Evolutionary conservation across 225 moss, liverwort and hornwort genomes (phyloP), one percentile per base, ranked within the genome.

Genomic region (Sphagnum tenellum): DNA sequence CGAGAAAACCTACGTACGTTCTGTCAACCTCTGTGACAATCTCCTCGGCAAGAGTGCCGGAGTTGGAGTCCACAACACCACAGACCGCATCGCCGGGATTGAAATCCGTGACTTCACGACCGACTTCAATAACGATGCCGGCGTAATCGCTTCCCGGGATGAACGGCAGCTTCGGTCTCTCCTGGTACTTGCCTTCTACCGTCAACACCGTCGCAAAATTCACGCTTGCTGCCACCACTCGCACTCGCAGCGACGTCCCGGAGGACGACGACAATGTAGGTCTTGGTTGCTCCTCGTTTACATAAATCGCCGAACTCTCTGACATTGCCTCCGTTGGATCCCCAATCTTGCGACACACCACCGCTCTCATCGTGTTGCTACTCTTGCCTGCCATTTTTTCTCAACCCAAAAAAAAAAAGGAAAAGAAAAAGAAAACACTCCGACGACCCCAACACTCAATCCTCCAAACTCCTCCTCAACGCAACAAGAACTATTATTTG

Each of bases 181-280:
- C 98, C 63, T 98, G 98, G 68, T 98, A 98, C 46, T 83, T 85
- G 48, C 98, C 98, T 77, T 90, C 85, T 11, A 98, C 64, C 57
- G 71, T 70, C 73, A 98, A 75, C 9, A 86, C 86, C 12, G 89
- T 89, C 8, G 88, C 76, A 63, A 91, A 98, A 77, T 98, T 93
- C 64, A 93, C 86, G 73, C 93, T 91, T 51, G 82, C 78, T 12
- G 86, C 89, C 12, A 64, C 73, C 46, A 91, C 66, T 66, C 70
- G 80, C 46, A 91, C 66, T 66, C 70, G 80, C 64, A 98, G 87
- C 60, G 83, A 67, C 66, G 93, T 88, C 4, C 82, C 83, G 7
- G 76, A 89, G 0, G 93, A 73, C 8, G 90, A 83, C 2, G 72
- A 61, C 6, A 93, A 63, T 56, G 71, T 69, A 12, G 93, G 89